Evolutionary conservation across 2,329 filamentous ascomycete species (phyloP), one percentile per base, ranked within the genome.

Genomic region (Phyllosticta citriasiana): DNA sequence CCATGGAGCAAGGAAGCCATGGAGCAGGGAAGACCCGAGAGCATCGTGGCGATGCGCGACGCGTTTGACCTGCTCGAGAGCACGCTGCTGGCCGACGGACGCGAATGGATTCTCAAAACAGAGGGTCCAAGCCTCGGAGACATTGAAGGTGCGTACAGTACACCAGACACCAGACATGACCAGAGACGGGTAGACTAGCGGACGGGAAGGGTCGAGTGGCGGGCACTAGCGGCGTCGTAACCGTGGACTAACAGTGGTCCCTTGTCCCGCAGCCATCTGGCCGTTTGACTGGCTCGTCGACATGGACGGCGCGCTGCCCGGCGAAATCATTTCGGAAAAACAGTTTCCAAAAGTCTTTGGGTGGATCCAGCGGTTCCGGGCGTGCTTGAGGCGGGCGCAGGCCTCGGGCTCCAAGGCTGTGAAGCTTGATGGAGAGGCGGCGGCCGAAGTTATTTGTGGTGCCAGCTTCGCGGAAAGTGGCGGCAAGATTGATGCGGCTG

Each of bases 361-460:
- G 1, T 90, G 86, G 85, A 78, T 88, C 19, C 70, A 74, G 53
- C 78, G 87, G n/a, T 89, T 89, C 72, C 73, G 80, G 58, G 69
- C 68, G 16, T 77, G 76, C 1, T 68, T 84, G 1, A 72, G 75
- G 4, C 70, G 71, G 6, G 79, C 80, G 1, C 78, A 74, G 60
- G 65, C 69, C 22, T 68, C 67, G 35, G 66, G 69, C 1, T 76
- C 77, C 65, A 75, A 77, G 57, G 72, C 77, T 2, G 69, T 69
- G 40, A 76, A 69, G 1, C 64, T 87, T 33, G 74, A 77, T 6
- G 85, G 86, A 4, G 76, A 77, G 52, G 79, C 84, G 66, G 84
- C 84, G 2, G 77, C 79, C 26, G 67, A 72, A 53, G 66, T 74
- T 26, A 78, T 88, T 52, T 68, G 75, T 4, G 67, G 65, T 6